Conservation (phyloP, 2,329 filamentous ascomycete genomes). For the Fusarium drepaniforme region DNA sequence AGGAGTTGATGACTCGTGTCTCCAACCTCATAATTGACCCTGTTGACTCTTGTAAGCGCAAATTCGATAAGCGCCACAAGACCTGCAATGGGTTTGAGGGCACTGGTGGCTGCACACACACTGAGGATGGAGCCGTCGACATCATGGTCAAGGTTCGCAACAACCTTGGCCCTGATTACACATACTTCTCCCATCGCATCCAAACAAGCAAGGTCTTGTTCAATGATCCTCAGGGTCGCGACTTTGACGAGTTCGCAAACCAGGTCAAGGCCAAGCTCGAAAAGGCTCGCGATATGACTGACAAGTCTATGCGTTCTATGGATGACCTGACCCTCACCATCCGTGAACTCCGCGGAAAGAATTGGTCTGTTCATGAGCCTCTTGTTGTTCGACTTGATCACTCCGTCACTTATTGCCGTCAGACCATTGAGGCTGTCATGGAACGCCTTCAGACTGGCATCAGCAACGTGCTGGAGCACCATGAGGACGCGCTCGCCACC, state of each 20-base stretch:
- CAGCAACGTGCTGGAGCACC: conserved; percentile 60
- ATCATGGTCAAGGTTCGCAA: conserved; percentile 62
- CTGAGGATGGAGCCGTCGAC: conserved; percentile 58
- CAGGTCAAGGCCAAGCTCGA: conserved; percentile 53
- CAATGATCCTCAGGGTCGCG: conserved; percentile 53
- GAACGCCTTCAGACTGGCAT: conserved; percentile 65
- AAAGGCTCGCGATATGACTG: conserved; percentile 54
- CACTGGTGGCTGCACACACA: conserved; percentile 53
- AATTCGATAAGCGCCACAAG: conserved; percentile 55
- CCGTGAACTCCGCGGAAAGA: conserved; percentile 58
- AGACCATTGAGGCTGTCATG: conserved; percentile 61
- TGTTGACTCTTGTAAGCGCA: conserved; percentile 55
- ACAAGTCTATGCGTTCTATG: conserved; percentile 54
- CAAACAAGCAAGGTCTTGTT: conserved; percentile 61
- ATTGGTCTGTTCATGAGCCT: conserved; percentile 61
- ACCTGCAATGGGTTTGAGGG: conserved; percentile 52
- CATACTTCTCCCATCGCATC: conserved; percentile 57
- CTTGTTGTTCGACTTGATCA: conserved; percentile 58
- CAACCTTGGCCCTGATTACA: conserved; percentile 62
- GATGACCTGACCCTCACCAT: conserved; percentile 64
- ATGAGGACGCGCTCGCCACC: conserved; percentile 58
- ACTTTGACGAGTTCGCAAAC: conserved; percentile 59
- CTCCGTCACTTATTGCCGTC: conserved; percentile 56
- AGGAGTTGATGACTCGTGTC: conserved; percentile 61
- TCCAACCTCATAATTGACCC: conserved; percentile 56